Conservation (phyloP, 768 basidiomycete species). For the Phaeotremella skinneri region DNA sequence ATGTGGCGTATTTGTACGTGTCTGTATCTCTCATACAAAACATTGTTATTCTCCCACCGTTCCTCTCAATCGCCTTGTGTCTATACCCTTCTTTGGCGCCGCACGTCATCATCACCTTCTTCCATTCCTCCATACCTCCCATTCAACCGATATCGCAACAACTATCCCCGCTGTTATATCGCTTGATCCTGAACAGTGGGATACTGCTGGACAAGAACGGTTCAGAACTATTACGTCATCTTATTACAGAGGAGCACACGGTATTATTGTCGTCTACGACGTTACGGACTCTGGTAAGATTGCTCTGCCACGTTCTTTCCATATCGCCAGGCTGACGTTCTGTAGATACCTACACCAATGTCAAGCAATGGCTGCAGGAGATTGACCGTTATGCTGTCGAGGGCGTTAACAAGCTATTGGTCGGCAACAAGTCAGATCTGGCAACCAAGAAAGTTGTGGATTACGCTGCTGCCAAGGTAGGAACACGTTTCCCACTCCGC, state of each 20-base stretch:
- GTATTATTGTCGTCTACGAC: conserved; percentile 97
- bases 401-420: conserved; percentile 97
- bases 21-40: conserved; percentile 20
- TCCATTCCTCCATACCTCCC: conserved; percentile 4
- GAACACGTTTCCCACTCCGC: not conserved
- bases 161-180: conserved; percentile 11
- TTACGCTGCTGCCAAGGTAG: conserved; percentile 47
- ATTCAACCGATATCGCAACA: conserved; percentile 9
- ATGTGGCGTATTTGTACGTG: conserved; percentile 13
- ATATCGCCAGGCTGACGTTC: conserved; percentile 5
- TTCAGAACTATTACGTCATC: conserved; percentile 98
- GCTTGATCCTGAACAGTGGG: conserved; percentile 67
- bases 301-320: not conserved
- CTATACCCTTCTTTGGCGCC: not conserved
- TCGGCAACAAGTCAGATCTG: conserved; percentile 99
- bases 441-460: conserved; percentile 71
- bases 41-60: conserved; percentile 1
- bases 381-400: conserved; percentile 99
- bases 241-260: conserved; percentile 99
- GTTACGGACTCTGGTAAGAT: conserved; percentile 54
- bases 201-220: conserved; percentile 97
- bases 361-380: conserved; percentile 96
- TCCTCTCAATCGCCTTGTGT: conserved; percentile 4
- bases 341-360: conserved; percentile 56
- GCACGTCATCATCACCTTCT: not conserved